phyloP scores from a whole-genome alignment of 352 stramenopile species.

The Phytopythium vexans region DNA sequence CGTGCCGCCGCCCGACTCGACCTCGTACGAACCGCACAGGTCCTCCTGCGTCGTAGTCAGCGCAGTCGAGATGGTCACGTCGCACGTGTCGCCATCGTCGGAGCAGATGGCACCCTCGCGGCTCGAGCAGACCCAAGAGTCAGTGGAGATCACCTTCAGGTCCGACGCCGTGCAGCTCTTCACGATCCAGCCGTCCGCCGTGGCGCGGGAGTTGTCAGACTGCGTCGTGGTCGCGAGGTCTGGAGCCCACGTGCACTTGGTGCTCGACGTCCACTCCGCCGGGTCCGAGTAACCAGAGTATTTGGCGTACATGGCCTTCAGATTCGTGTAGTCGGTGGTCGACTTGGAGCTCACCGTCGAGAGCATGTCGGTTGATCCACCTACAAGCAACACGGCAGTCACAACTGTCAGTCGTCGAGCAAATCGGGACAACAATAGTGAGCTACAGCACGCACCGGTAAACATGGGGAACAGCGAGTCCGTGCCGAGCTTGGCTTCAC shows the following conservation, averaged over 20 bases:
- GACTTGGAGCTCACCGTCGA: constrained; percentile 55
- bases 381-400: constrained; percentile 13
- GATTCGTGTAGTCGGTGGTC: constrained; percentile 65
- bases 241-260: constrained; percentile 65
- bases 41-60: constrained; percentile 72
- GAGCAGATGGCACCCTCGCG: constrained; percentile 74
- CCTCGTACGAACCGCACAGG: constrained; percentile 71
- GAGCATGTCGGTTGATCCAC: constrained; percentile 62
- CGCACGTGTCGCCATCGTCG: constrained; percentile 55
- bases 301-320: constrained; percentile 68
- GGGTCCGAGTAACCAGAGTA: constrained; percentile 51
- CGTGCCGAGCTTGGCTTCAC: constrained; percentile 68
- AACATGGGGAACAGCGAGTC: constrained; percentile 84
- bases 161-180: constrained; percentile 43
- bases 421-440: neutral
- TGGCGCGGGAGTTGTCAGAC: constrained; percentile 51
- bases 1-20: constrained; percentile 56
- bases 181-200: constrained; percentile 59
- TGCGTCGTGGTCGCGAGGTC: constrained; percentile 52
- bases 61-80: constrained; percentile 44
- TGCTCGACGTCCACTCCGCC: constrained; percentile 50
- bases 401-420: constrained; percentile 1
- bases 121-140: constrained; percentile 72
- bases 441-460: constrained; percentile 33
- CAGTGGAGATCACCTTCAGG: constrained; percentile 53